Evolutionary conservation across 192 early-diverging fungal genomes (phyloP).

Genomic region (Cetraspora pellucida): DNA sequence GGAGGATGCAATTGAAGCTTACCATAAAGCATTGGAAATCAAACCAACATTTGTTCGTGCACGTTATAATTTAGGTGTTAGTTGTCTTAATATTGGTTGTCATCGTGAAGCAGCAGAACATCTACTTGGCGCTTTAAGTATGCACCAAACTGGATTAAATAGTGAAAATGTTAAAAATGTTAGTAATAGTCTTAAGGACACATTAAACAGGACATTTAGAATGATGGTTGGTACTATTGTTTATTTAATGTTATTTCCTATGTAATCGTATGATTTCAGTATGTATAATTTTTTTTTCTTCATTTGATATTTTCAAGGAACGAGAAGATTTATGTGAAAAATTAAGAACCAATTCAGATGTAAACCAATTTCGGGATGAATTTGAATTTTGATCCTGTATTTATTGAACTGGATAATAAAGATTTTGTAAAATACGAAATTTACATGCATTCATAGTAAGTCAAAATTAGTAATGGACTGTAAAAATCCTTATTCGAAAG

Average conservation of each 20-base stretch:
- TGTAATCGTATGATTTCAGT: background rate
- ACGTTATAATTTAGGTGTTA: conserved; percentile 95
- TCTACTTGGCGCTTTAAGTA: conserved; percentile 80
- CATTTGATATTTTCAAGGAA: conserved; percentile 43
- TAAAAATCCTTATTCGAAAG: no score
- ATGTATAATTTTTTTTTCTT: background rate
- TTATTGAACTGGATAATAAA: background rate
- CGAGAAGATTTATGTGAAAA: conserved; percentile 63
- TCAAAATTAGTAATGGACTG: no score
- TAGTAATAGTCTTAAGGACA: conserved; percentile 67
- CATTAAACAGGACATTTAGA: conserved; percentile 58
- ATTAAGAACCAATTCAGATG: conserved; percentile 50
- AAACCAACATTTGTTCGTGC: conserved; percentile 96
- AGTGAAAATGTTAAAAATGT: conserved; percentile 56
- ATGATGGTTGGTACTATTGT: conserved; percentile 55
- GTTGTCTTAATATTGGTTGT: conserved; percentile 91
- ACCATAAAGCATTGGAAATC: conserved; percentile 89
- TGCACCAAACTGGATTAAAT: conserved; percentile 63
- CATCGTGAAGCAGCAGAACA: conserved; percentile 94
- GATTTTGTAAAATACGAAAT: no score
- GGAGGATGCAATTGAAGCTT: conserved; percentile 87
- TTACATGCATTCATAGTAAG: no score
- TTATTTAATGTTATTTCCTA: conserved; percentile 15
- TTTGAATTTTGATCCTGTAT: conserved; percentile 58
- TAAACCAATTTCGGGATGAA: conserved; percentile 60